Evolutionary conservation across 768 basidiomycete genomes (phyloP).

Genomic region (Auriscalpium microsporum): DNA sequence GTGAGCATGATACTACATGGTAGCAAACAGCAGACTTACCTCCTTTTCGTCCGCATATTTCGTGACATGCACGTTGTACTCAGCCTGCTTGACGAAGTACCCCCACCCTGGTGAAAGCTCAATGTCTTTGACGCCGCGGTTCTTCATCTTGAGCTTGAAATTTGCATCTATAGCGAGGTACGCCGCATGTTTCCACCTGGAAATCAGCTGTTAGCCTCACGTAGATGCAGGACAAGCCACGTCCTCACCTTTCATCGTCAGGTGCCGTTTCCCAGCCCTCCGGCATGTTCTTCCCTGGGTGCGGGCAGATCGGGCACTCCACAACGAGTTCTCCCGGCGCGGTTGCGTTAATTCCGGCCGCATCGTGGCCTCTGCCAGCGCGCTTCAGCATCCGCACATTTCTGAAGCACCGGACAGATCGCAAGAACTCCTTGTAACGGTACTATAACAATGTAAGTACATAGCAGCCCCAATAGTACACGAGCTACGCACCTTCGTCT

Average conservation of each 20-base stretch:
- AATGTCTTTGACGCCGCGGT: not conserved
- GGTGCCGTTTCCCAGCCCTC: not conserved
- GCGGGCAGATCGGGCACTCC: not conserved
- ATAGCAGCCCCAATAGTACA: no score
- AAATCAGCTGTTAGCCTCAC: no score
- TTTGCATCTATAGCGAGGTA: constrained; percentile 1
- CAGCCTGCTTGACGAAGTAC: not conserved
- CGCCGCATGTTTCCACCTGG: not conserved
- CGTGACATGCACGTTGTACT: not conserved
- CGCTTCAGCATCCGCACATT: no score
- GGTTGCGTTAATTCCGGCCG: not conserved
- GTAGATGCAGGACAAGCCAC: not conserved
- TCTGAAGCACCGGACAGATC: no score
- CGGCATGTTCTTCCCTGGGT: no score
- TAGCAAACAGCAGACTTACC: no score
- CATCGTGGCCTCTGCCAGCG: no score
- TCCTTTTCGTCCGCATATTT: not conserved
- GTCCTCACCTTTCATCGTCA: not conserved
- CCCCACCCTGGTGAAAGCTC: not conserved
- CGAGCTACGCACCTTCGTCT: no score
- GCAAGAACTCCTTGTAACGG: no score
- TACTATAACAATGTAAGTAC: no score
- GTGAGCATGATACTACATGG: not conserved
- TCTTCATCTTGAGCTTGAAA: constrained; percentile 1
- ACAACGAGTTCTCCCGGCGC: not conserved